Percentiles rank a stretch among this genome's conserved stretches.
These are phyloP conservation scores for Geranium incanum DNA, from an alignment of 441 rosid genomes.

Conservation along the genomic window DNA sequence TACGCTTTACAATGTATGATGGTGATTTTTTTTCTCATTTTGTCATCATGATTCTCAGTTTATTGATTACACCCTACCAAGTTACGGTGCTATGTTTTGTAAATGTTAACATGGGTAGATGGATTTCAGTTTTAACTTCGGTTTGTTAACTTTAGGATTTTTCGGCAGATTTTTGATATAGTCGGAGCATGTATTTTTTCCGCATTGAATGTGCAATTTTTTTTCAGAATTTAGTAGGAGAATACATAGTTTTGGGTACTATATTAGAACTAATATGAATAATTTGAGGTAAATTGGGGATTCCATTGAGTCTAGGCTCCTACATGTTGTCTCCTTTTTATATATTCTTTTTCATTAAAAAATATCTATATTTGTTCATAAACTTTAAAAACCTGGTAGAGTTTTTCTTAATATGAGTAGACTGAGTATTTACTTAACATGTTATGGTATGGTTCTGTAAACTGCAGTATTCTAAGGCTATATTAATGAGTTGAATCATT, in stretches of 20 bases:
- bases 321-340: background rate
- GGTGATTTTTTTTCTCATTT: constrained; percentile 1
- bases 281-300: background rate
- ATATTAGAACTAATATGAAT: background rate
- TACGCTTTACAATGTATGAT: constrained; percentile 75
- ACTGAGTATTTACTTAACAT: background rate
- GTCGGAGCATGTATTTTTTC: background rate
- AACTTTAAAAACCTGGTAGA: background rate
- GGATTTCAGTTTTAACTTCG: too few species aligned
- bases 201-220: background rate
- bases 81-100: background rate
- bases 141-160: background rate
- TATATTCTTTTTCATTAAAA: background rate
- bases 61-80: constrained; percentile 9
- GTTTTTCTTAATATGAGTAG: background rate
- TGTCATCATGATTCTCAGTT: constrained; percentile 4
- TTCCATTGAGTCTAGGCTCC: background rate
- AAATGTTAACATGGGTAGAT: too few species aligned
- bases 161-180: background rate
- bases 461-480: too few species aligned
- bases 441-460: too few species aligned
- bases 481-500: too few species aligned
- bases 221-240: background rate
- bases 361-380: background rate
- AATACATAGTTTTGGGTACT: background rate